Conservation (phyloP, 148 eudicot genomes). For the Vaccinium macrocarpon region DNA sequence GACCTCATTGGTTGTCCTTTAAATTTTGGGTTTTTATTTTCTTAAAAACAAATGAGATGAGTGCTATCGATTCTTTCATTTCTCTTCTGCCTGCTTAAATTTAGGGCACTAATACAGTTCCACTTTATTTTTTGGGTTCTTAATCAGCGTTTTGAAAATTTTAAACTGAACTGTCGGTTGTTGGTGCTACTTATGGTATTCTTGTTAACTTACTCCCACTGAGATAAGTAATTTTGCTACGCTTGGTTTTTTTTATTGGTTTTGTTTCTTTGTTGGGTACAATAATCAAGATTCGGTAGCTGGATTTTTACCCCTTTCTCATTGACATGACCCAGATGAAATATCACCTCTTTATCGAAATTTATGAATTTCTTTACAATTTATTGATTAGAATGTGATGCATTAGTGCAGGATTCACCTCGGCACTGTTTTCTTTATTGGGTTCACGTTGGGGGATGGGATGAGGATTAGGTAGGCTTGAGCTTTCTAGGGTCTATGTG, state of each 20-base stretch:
- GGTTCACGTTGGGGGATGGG: too few relatives aligned
- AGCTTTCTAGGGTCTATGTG: neutral
- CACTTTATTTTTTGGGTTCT: too few relatives aligned
- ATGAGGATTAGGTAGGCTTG: neutral
- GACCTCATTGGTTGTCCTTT: neutral
- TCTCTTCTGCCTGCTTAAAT: neutral
- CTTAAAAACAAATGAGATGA: neutral
- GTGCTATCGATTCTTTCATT: too few relatives aligned
- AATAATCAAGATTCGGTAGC: neutral
- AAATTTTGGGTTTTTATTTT: neutral
- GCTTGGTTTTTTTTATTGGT: neutral
- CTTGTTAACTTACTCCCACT: neutral
- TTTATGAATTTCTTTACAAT: neutral
- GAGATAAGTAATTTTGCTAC: neutral
- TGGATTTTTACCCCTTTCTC: neutral
- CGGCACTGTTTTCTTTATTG: neutral
- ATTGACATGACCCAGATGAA: neutral
- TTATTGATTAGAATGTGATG: neutral
- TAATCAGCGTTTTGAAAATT: neutral
- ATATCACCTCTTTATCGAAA: neutral
- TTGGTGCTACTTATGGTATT: neutral
- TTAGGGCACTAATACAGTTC: neutral
- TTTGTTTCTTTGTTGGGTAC: neutral
- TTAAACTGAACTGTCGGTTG: neutral
- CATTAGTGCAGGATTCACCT: neutral